Evolutionary conservation across 2,329 filamentous ascomycete genomes (phyloP).

Genomic region (Fusarium mundagurra): DNA sequence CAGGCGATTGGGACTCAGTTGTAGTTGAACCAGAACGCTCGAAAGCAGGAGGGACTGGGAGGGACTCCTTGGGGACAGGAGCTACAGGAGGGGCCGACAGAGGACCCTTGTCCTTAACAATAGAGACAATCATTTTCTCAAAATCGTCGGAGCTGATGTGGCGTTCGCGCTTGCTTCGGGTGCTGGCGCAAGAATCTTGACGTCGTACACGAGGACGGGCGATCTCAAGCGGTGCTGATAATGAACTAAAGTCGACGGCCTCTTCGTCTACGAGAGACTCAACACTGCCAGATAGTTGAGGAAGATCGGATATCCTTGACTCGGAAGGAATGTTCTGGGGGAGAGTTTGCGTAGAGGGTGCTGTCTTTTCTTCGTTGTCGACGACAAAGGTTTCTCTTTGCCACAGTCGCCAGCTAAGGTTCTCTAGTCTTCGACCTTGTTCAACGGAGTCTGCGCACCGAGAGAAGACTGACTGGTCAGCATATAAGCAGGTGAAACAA

Average conservation of each 20-base stretch:
- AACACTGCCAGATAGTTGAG: slow-evolving; percentile 80
- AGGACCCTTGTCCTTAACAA: slow-evolving; percentile 84
- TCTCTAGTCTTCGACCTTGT: slow-evolving; percentile 90
- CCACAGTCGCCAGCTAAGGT: slow-evolving; percentile 96
- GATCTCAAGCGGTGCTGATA: slow-evolving; percentile 67
- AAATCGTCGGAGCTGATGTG: slow-evolving; percentile 94
- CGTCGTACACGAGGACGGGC: slow-evolving; percentile 74
- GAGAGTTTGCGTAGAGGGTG: slow-evolving; percentile 57
- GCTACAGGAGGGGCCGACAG: slow-evolving; percentile 54
- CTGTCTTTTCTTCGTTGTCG: slow-evolving; percentile 73
- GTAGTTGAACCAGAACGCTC: slow-evolving; percentile 57
- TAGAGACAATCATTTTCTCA: slow-evolving; percentile 92
- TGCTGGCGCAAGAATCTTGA: slow-evolving; percentile 76
- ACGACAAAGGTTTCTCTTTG: slow-evolving; percentile 78
- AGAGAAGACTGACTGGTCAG: slow-evolving; percentile 78
- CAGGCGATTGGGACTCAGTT: slow-evolving; percentile 57
- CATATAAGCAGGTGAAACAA: slow-evolving; percentile 12
- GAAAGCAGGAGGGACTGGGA: slow-evolving; percentile 46
- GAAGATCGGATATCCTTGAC: slow-evolving; percentile 63
- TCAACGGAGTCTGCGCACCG: slow-evolving; percentile 94
- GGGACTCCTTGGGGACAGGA: slow-evolving; percentile 54
- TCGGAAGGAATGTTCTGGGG: slow-evolving; percentile 61
- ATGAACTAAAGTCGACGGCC: slow-evolving; percentile 65
- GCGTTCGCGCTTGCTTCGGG: slow-evolving; percentile 80
- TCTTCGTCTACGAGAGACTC: slow-evolving; percentile 79